Percentiles rank a stretch among this genome's conserved stretches.
phyloP scores from a whole-genome alignment of 192 early-diverging fungal species.

The Coemansia sp. region DNA sequence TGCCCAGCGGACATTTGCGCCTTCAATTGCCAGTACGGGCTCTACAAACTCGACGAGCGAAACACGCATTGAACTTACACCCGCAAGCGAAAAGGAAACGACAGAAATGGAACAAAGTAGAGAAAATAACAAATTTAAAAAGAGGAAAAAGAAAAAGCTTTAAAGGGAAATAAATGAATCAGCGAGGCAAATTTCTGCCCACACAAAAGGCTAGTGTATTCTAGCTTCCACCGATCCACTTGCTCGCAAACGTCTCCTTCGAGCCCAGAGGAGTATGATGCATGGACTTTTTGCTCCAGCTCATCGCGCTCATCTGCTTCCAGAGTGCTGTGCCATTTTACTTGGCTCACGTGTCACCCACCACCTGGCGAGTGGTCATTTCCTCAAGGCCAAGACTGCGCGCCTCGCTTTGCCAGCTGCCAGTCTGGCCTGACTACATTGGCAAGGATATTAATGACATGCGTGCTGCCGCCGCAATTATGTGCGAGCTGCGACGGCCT shows the following conservation, averaged over 20 bases:
- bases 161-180: slow-evolving; percentile 9
- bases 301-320: not conserved
- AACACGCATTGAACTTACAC: slow-evolving; percentile 10
- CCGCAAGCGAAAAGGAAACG: not conserved
- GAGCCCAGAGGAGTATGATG: too few relatives aligned
- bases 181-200: not conserved
- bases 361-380: too few relatives aligned
- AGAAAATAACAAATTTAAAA: slow-evolving; percentile 1
- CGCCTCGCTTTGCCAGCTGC: not conserved
- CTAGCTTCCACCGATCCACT: too few relatives aligned
- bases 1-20: not conserved
- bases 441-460: not conserved
- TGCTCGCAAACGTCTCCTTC: too few relatives aligned
- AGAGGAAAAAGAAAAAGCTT: not conserved
- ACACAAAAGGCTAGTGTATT: too few relatives aligned
- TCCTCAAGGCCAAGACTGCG: not conserved
- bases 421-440: not conserved
- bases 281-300: not conserved
- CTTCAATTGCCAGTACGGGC: not conserved
- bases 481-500: not conserved
- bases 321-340: not conserved
- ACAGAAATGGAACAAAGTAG: slow-evolving; percentile 6
- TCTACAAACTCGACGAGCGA: not conserved
- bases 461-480: not conserved
- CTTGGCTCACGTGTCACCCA: not conserved